Base-by-base conservation (phyloP, 495 filamentous ascomycete genomes). In the Baudoinia panamericana region DNA sequence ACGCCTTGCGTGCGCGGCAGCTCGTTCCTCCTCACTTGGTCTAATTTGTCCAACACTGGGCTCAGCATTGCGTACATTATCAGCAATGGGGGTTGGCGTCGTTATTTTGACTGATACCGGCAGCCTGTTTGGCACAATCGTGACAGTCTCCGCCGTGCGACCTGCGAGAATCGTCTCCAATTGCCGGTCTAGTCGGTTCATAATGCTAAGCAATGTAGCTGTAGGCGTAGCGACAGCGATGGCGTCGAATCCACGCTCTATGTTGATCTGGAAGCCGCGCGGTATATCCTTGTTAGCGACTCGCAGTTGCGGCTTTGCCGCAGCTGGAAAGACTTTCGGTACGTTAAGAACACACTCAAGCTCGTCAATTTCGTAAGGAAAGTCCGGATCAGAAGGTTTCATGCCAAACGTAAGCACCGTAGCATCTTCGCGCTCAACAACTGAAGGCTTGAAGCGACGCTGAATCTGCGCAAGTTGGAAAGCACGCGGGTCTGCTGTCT, bases 321-420 rank as follows among this genome's bases (percentile, higher is more conserved):
- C 50, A 3, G 35, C 39, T 2, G 82, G 81, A 55, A 84, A 90
- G 10, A 54, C 56, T 0, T 37, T 42, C 0, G 85, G 83, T 6
- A 94, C 69, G 36, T 62, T 68, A n/a, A 94, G 63, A 2, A 72
- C 63, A 53, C 84, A 86, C 41, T 80, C 65, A n/a, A 92, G 62
- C 16, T 65, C 65, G 9, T 77, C 70, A 45, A 92, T 61, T 16
- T 86, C 80, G 45, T 82, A 92, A 4, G 84, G 78, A 45, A 88
- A 88, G 53, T 92, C 84, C 0, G 84, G 84, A 53, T 92, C 86
- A n/a, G 83, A 87, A 4, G 86, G 86, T 11, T 57, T 60, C 40
- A 94, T 48, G 16, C 63, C 65, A 56, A 93, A 82, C 0, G 61
- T 56, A 16, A 87, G 57, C 11, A 68, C 67, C 5, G 68, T 73